Evolutionary conservation across 805 yeast genomes (phyloP), one percentile per base, ranked within the genome.

Genomic region (Saccharomycopsis babjevae): DNA sequence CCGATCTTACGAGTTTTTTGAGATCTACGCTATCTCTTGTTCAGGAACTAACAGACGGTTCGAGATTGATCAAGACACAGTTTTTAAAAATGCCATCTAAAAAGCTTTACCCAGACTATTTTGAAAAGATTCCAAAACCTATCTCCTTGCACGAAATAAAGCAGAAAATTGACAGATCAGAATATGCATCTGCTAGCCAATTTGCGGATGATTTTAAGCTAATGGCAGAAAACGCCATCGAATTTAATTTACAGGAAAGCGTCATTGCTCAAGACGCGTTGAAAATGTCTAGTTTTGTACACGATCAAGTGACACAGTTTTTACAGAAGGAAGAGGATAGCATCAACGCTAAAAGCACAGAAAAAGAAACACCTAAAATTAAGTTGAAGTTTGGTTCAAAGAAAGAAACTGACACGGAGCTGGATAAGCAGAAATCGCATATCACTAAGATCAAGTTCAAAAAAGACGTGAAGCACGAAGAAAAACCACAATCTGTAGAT

Each of bases 21-120:
- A 42, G 56, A 25, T 55, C 61, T 15, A 60, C 64, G 1, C 34
- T 64, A 10, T 59, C 59, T 22, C 54, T 59, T 5, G 60, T 59
- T 18, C 57, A 54, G 20, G 64, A 60, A 30, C 50, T 64, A 8
- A 42, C 59, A 15, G 66, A 64, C 40, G 66, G 62, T 16, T 3
- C 61, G 1, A 55, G 66, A 39, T 32, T 50, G 22, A 42, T 56
- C 5, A 62, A 59, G 40, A 73, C 78, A 65, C 81, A 83, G 71
- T 90, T 91, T 72, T 70, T 84, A 64, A 84, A 82, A 66, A 76
- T 90, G 43, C 97, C 97, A 7, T 79, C 87, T 30, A 82, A 84
- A 66, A 84, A 85, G 69, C 72, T 81, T 55, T 89, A 88, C 68
- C 91, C 97, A 0, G 96, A 89, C 69, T 91, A 90, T 71, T 89